These are phyloP conservation scores for Leishmania martiniquensis DNA, from an alignment of 208 protist genomes.

Conservation along the genomic window DNA sequence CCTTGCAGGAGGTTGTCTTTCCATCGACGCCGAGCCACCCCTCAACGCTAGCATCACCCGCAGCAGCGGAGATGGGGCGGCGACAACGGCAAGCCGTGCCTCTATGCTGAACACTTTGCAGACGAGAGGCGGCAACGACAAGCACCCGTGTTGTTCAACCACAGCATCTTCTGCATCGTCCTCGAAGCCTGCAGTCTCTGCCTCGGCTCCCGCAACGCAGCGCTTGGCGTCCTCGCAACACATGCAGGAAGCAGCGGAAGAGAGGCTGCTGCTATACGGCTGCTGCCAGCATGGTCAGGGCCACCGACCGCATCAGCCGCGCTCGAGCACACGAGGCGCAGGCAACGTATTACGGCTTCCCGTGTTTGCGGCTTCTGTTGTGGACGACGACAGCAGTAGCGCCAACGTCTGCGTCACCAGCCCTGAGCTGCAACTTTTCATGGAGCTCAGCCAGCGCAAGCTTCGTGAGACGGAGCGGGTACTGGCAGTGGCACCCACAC, in stretches of 20 bases:
- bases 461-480: conserved; percentile 67
- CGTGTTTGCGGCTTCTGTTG: neutral
- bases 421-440: conserved; percentile 64
- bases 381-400: conserved; percentile 5
- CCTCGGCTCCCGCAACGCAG: neutral
- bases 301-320: neutral
- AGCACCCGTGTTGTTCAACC: neutral
- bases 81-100: too few species aligned
- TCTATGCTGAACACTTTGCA: neutral
- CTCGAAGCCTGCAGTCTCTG: neutral
- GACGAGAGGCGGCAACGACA: neutral
- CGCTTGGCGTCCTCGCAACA: neutral
- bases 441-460: conserved; percentile 68
- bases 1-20: neutral
- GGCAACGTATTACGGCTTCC: neutral
- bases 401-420: conserved; percentile 45
- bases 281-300: neutral
- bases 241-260: neutral
- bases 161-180: neutral
- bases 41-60: neutral
- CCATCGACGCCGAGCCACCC: conserved; percentile 7
- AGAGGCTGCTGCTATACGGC: neutral
- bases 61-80: neutral
- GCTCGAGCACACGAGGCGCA: neutral
- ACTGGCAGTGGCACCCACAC: conserved; percentile 23